A percentile compares a stretch with the other conserved stretches of the same genome.
These are phyloP conservation scores for Oidiodendron maius DNA, from an alignment of 495 filamentous ascomycete species.

Conservation along the genomic window DNA sequence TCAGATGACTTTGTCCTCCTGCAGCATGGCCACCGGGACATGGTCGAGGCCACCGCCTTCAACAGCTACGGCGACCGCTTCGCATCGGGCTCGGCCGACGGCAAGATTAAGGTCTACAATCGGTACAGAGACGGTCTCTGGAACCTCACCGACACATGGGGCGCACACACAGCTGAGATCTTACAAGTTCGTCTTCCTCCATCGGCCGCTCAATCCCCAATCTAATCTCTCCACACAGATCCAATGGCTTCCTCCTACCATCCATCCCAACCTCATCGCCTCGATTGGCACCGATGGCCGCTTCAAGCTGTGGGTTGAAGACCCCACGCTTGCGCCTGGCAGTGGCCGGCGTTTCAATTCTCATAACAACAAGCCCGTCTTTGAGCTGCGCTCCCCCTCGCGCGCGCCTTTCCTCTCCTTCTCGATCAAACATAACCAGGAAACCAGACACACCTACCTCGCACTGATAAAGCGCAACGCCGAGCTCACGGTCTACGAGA, in stretches of 20 bases:
- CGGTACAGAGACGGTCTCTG: constrained; percentile 67
- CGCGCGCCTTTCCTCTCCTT: constrained; percentile 68
- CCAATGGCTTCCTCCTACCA: constrained; percentile 63
- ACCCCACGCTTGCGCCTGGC: constrained; percentile 62
- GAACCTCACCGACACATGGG: constrained; percentile 81
- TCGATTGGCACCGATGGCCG: constrained; percentile 79
- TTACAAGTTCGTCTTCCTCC: constrained; percentile 59
- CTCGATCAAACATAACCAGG: constrained; percentile 67
- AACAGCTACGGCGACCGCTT: constrained; percentile 85
- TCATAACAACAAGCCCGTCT: constrained; percentile 26
- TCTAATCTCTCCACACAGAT: constrained; percentile 41
- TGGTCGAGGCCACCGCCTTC: constrained; percentile 61
- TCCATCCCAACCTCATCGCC: constrained; percentile 51
- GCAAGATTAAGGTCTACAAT: constrained; percentile 90
- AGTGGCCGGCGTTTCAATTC: constrained; percentile 71
- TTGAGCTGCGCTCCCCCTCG: constrained; percentile 38
- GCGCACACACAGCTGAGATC: constrained; percentile 87
- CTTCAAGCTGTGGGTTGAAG: constrained; percentile 87
- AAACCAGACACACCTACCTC: constrained; percentile 66
- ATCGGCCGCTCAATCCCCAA: constrained; percentile 2
- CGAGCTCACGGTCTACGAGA: constrained; percentile 74
- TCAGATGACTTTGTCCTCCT: constrained; percentile 35
- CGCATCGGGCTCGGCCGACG: constrained; percentile 86
- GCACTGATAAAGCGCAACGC: constrained; percentile 79
- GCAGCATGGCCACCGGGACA: constrained; percentile 59